Percentiles rank a stretch among this genome's conserved stretches.
Evolutionary conservation across 306 rosid species (phyloP).

Genomic region (Ammopiptanthus mongolicus): DNA sequence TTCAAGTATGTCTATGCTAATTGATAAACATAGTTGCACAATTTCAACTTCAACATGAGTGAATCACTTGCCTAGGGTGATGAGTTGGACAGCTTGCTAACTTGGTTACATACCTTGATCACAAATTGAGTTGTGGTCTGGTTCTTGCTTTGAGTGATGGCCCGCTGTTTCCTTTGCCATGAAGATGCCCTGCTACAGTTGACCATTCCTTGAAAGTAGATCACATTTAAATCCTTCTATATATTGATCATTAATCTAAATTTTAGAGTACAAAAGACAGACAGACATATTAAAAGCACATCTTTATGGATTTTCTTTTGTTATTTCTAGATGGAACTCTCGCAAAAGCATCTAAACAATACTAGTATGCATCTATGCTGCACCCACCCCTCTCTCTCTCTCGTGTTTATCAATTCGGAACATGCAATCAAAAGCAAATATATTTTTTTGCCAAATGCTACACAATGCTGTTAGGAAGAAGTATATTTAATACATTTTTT

Average conservation of each 20-base stretch:
- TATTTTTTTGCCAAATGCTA: neutral
- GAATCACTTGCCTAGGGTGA: slow-evolving; percentile 14
- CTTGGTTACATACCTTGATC: slow-evolving; percentile 2
- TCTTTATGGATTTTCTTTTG: neutral
- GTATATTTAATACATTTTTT: no score
- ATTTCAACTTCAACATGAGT: neutral
- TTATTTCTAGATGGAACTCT: neutral
- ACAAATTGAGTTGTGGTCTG: slow-evolving; percentile 5
- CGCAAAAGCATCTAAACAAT: neutral
- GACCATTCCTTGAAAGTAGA: slow-evolving; percentile 14
- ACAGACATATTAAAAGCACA: neutral
- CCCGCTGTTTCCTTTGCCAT: slow-evolving; percentile 9
- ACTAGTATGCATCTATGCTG: no score
- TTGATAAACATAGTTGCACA: neutral
- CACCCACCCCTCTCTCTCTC: no score
- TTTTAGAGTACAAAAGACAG: neutral
- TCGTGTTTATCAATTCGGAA: neutral
- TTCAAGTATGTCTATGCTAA: neutral
- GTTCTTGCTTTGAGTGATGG: slow-evolving; percentile 14
- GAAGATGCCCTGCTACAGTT: slow-evolving; percentile 5
- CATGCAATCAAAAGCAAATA: neutral
- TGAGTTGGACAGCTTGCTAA: slow-evolving; percentile 20
- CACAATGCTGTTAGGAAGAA: no score
- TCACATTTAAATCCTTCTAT: neutral
- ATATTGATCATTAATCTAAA: neutral